phyloP scores from a whole-genome alignment of 495 filamentous ascomycete species.

The Bombardia bombarda region DNA sequence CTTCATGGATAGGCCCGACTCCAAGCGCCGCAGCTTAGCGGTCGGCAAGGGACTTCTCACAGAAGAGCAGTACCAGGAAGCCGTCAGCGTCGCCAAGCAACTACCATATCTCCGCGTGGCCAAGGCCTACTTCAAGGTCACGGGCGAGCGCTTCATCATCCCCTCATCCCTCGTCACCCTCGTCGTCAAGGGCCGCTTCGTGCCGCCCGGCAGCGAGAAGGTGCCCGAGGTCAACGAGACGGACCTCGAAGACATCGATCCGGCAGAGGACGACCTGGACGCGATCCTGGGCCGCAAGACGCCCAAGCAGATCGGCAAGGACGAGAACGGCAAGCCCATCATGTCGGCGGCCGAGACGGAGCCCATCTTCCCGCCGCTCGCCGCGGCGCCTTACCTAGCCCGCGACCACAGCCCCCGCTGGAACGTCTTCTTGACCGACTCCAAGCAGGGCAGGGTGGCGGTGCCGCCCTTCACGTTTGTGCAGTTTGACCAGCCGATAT shows the following conservation, averaged over 20 bases:
- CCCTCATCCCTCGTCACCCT: constrained; percentile 90
- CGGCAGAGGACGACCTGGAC: constrained; percentile 86
- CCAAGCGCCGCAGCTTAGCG: constrained; percentile 59
- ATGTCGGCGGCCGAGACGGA: constrained; percentile 42
- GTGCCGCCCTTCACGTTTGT: constrained; percentile 90
- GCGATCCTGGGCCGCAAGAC: constrained; percentile 74
- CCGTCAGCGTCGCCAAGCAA: constrained; percentile 67
- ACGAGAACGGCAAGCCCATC: constrained; percentile 46
- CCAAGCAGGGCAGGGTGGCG: constrained; percentile 87
- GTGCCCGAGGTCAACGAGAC: constrained; percentile 64
- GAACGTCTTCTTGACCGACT: constrained; percentile 90
- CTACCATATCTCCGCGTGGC: constrained; percentile 78
- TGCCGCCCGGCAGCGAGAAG: constrained; percentile 71
- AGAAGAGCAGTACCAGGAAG: constrained; percentile 67
- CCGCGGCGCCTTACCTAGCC: constrained; percentile 81
- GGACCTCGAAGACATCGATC: constrained; percentile 86
- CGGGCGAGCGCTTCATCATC: constrained; percentile 84
- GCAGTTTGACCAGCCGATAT: constrained; percentile 80
- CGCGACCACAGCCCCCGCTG: constrained; percentile 83
- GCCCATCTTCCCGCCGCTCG: constrained; percentile 68
- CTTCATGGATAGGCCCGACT: constrained; percentile 77
- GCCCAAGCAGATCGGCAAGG: constrained; percentile 50
- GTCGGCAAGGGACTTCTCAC: constrained; percentile 64
- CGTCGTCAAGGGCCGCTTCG: constrained; percentile 88
- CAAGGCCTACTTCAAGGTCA: constrained; percentile 97